phyloP scores from a whole-genome alignment of 805 yeast species.

The Barnettozyma pratensis region DNA sequence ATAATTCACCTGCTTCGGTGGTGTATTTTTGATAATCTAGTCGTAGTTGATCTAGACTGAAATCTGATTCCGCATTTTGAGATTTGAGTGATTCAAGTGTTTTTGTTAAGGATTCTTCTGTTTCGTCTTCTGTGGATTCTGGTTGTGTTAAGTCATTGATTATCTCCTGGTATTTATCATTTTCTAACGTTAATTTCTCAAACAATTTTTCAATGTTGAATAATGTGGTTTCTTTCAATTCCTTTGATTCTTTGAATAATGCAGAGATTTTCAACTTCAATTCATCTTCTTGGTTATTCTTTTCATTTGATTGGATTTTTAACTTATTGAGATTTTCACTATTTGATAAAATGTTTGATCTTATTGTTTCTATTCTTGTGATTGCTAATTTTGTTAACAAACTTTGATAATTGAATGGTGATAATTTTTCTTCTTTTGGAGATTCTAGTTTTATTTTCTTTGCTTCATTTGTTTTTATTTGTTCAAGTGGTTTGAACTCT shows the following conservation, averaged over 20 bases:
- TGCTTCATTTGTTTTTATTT: background rate
- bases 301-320: conserved; percentile 33
- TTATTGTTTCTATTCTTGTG: conserved; percentile 23
- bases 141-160: conserved; percentile 6
- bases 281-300: conserved; percentile 36
- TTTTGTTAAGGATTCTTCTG: conserved; percentile 12
- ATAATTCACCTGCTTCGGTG: conserved; percentile 41
- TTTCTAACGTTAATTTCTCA: conserved; percentile 20
- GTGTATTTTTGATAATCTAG: conserved; percentile 40
- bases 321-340: conserved; percentile 20
- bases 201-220: conserved; percentile 14
- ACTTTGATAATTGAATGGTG: conserved; percentile 31
- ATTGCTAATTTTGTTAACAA: conserved; percentile 33
- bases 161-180: conserved; percentile 12
- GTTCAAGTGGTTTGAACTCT: background rate
- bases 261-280: conserved; percentile 36
- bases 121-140: conserved; percentile 24
- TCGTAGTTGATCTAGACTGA: conserved; percentile 24
- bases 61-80: conserved; percentile 21
- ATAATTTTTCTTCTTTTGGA: conserved; percentile 15
- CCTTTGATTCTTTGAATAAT: conserved; percentile 29
- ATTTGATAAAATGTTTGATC: conserved; percentile 14
- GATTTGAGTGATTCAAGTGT: conserved; percentile 30
- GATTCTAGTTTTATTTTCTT: conserved; percentile 12
- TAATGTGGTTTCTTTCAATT: conserved; percentile 15